Evolutionary conservation across 1,139 yeast genomes (phyloP), one percentile per base, ranked within the genome.

Genomic region (Pichia inconspicua): DNA sequence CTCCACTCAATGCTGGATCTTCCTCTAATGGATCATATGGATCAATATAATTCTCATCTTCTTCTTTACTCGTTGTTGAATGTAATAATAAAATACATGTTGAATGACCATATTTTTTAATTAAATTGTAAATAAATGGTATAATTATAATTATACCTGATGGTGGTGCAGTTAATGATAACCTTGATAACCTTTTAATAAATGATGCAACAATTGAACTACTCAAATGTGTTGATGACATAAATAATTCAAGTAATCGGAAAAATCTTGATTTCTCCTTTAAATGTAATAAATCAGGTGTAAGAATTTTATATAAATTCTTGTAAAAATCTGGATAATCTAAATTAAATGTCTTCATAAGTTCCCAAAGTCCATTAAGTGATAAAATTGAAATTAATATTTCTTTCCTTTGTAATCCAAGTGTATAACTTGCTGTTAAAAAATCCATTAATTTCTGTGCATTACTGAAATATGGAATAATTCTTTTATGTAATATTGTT

Each of bases 361-460:
- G 72, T 59, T 82, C 89, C 66, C 88, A 92, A 51, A 92, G 71
- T 32, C 97, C 95, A 63, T 89, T 90, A 56, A 92, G 73, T 4
- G 97, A 85, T 50, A 94, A 69, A 44, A 92, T 77, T 9, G 96
- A 86, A 10, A 87, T 72, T 14, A 84, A 86, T 22, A 78, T 72
- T 44, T 78, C 71, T 41, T 70, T 57, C 8, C 53, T 50, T 30
- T 62, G 58, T 31, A 69, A 61, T 10, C 68, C 68, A 28, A 56
- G 47, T 41, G 78, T 73, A 64, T 89, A 90, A 5, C 95, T 82
- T 53, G 87, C 95, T 1, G 97, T 88, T 52, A 92, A 71, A 64
- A 90, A 92, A 66, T 92, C 98, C 96, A 92, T 88, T 46, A 92
- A 70, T 53, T 78, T 74, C 45, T 87, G 85, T 2, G 97, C 96